A percentile compares a stretch with the other conserved stretches of the same genome.
Conservation (phyloP, 345 rosid species). For the Rhodomyrtus tomentosa region DNA sequence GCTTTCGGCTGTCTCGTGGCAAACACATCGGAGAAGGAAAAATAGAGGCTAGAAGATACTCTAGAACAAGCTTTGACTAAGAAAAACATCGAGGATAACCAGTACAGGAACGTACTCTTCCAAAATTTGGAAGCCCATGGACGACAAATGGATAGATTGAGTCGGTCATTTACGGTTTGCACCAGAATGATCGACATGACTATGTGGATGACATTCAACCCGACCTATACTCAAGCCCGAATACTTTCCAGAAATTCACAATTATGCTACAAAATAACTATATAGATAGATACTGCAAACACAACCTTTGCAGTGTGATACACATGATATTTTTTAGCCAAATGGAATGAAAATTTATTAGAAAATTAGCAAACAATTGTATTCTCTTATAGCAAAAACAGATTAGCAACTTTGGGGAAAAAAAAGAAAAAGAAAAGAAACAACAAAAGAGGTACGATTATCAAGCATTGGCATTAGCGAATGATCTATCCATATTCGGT, state of each 20-base stretch:
- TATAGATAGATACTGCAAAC: too few relatives aligned
- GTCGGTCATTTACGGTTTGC: accelerated
- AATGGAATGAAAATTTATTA: neutral
- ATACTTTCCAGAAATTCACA: too few relatives aligned
- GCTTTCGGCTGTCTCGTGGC: neutral
- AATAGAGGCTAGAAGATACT: neutral
- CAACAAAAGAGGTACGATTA: too few relatives aligned
- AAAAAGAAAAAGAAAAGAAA: neutral
- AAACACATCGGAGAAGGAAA: neutral
- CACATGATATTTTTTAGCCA: neutral
- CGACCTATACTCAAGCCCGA: neutral
- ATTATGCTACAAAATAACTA: too few relatives aligned
- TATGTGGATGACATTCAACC: neutral
- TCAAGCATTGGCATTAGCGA: too few relatives aligned
- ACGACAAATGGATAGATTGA: neutral
- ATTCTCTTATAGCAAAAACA: too few relatives aligned
- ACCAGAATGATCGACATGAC: neutral
- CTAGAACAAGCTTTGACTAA: neutral
- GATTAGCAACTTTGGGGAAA: accelerated
- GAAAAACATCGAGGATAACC: neutral
- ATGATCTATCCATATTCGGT: too few relatives aligned
- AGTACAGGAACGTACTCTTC: neutral
- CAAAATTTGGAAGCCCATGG: neutral
- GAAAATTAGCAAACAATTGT: too few relatives aligned
- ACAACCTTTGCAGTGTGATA: too few relatives aligned